Base-by-base conservation (phyloP, 164 flowering plant genomes). In the Vitis rupestris region DNA sequence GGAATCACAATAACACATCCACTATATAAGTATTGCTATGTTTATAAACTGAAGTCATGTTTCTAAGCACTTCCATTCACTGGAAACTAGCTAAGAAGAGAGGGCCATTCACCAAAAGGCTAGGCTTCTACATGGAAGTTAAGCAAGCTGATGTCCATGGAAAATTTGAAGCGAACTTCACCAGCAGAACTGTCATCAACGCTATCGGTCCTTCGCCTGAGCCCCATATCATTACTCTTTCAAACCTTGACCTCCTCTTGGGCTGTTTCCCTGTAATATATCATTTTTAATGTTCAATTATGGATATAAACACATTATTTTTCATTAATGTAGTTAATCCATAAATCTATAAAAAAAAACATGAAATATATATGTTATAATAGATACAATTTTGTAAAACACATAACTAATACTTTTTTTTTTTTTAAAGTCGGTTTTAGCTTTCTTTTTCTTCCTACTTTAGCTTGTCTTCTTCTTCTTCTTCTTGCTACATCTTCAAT, bases 201-300 rank as follows among this genome's bases (percentile, higher is more conserved):
- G 83, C 89, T 10, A 11, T 14, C 1, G 57, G 50, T 61, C 61
- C 69, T 44, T 13, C 30, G 23, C 73, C 48, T 0, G 67, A 68
- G 16, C 29, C 73, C 23, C 73, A 70, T 44, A 29, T 60, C 10
- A 72, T 86, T 10, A 1, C 75, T 51, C 82, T 86, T 67, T 86
- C 90, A 47, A 86, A 86, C 68, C 82, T 82, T 23, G 90, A 86
- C 72, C 82, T 86, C 11, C 83, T 86, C 23, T 84, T 85, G 0
- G 90, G 90, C 56, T 82, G 87, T 8, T 84, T 84, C 57, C 90
- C 90, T 0, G 82, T 86, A 19, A 19, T 19, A 57, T 19, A 19
- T 19, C 23, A 19, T 19, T 19, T 19, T 19, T 19, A 19, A 19
- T 19, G 23, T 19, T 19, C 23, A 19, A 19, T 19, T 19, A 19